These are phyloP conservation scores for Stephania yunnanensis DNA, from an alignment of 164 flowering plant species.

Conservation along the genomic window DNA sequence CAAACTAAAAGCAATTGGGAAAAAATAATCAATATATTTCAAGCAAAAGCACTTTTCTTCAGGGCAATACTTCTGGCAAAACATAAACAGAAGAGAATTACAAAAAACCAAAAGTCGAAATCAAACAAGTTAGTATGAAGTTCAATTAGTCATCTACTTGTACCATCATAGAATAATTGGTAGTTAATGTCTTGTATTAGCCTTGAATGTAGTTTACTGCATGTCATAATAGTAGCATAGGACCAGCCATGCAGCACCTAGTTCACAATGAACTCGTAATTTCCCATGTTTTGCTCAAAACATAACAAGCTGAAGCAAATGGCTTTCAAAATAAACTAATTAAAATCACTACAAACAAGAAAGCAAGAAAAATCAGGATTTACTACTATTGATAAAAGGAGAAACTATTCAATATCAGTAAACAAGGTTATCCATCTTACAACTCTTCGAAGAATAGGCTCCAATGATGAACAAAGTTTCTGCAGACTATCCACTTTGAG, in stretches of 20 bases:
- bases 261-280: too few species aligned
- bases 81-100: neutral
- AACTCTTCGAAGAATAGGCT: constrained; percentile 96
- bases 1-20: neutral
- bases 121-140: neutral
- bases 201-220: neutral
- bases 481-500: constrained; percentile 93
- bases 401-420: constrained; percentile 6
- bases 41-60: neutral
- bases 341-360: neutral
- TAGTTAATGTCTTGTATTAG: neutral
- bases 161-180: neutral
- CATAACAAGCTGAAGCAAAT: too few species aligned
- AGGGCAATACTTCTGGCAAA: neutral
- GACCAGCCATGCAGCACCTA: too few species aligned
- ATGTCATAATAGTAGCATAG: neutral
- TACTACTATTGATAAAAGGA: neutral
- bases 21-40: neutral
- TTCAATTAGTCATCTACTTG: neutral
- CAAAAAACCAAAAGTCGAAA: neutral
- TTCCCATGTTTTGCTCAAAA: too few species aligned
- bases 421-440: constrained; percentile 45
- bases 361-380: neutral
- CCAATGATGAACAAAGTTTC: constrained; percentile 95
- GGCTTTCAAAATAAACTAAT: too few species aligned